These are phyloP conservation scores for Zalerion maritima DNA, from an alignment of 495 filamentous ascomycete genomes.

Conservation along the genomic window DNA sequence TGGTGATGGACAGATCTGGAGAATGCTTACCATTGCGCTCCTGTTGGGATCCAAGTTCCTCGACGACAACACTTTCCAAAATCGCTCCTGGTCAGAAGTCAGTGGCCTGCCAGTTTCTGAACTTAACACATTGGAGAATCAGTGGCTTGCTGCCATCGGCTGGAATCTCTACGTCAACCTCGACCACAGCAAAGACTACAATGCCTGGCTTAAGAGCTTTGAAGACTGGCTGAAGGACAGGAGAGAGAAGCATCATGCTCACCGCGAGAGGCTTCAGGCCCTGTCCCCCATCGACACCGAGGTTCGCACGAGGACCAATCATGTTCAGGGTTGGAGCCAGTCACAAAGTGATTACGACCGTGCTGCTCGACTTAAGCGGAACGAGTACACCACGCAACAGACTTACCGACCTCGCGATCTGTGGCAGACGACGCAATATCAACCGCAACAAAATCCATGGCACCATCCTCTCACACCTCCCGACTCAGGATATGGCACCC, in stretches of 20 bases:
- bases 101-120: conserved; percentile 81
- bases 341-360: conserved; percentile 40
- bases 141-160: conserved; percentile 75
- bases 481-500: conserved; percentile 36
- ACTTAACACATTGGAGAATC: conserved; percentile 77
- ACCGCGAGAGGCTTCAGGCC: conserved; percentile 34
- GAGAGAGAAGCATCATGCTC: conserved; percentile 34
- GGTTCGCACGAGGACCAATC: too few species aligned
- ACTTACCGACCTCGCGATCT: conserved; percentile 36
- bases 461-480: conserved; percentile 31
- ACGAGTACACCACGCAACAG: conserved; percentile 26
- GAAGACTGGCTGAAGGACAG: conserved; percentile 57
- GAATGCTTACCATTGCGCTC: conserved; percentile 77
- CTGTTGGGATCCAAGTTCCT: conserved; percentile 95
- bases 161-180: conserved; percentile 86
- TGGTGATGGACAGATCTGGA: conserved; percentile 65
- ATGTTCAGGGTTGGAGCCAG: conserved; percentile 37
- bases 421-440: conserved; percentile 21
- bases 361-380: conserved; percentile 25
- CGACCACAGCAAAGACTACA: conserved; percentile 66
- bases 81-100: conserved; percentile 96
- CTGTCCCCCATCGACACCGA: conserved; percentile 62
- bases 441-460: conserved; percentile 13
- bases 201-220: conserved; percentile 75
- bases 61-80: conserved; percentile 98